Evolutionary conservation across 495 filamentous ascomycete species (phyloP).

Genomic region (Cercophora sp.): DNA sequence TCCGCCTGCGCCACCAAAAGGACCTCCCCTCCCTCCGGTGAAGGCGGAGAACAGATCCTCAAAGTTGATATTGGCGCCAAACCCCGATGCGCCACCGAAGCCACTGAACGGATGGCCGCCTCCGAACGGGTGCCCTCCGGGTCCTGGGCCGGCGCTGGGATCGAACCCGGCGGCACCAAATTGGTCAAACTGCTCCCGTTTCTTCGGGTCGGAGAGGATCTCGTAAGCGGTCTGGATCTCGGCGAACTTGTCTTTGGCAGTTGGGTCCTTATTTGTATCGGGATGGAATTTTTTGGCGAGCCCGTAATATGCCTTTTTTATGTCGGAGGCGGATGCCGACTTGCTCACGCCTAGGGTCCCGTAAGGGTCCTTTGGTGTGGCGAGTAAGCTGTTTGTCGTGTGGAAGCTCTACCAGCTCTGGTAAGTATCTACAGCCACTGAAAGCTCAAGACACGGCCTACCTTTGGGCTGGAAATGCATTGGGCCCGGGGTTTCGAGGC

Average conservation of each 20-base stretch:
- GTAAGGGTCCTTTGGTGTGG: slow-evolving; percentile 76
- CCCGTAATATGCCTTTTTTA: slow-evolving; percentile 98
- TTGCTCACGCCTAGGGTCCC: slow-evolving; percentile 78
- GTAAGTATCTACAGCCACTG: no score
- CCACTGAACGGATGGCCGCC: slow-evolving; percentile 56
- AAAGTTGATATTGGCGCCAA: slow-evolving; percentile 81
- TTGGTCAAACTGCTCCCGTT: slow-evolving; percentile 84
- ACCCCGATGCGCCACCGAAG: slow-evolving; percentile 54
- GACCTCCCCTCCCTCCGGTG: slow-evolving; percentile 51
- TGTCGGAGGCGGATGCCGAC: slow-evolving; percentile 73
- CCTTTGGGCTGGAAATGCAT: slow-evolving; percentile 11
- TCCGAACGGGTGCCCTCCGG: slow-evolving; percentile 61
- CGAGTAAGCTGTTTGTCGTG: slow-evolving; percentile 56
- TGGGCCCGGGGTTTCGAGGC: background rate
- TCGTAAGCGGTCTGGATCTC: slow-evolving; percentile 93
- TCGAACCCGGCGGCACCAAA: slow-evolving; percentile 89
- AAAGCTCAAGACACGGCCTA: slow-evolving; percentile 9
- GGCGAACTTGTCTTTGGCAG: slow-evolving; percentile 87
- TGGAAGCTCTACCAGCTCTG: slow-evolving; percentile 83
- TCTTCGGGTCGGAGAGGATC: slow-evolving; percentile 83
- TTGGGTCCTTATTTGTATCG: slow-evolving; percentile 91
- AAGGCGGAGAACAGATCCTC: slow-evolving; percentile 94
- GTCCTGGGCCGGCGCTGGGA: slow-evolving; percentile 63
- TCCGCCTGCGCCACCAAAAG: slow-evolving; percentile 52
- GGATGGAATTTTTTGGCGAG: slow-evolving; percentile 98